Conservation (phyloP, 805 yeast species). For the Candida lessepsii region DNA sequence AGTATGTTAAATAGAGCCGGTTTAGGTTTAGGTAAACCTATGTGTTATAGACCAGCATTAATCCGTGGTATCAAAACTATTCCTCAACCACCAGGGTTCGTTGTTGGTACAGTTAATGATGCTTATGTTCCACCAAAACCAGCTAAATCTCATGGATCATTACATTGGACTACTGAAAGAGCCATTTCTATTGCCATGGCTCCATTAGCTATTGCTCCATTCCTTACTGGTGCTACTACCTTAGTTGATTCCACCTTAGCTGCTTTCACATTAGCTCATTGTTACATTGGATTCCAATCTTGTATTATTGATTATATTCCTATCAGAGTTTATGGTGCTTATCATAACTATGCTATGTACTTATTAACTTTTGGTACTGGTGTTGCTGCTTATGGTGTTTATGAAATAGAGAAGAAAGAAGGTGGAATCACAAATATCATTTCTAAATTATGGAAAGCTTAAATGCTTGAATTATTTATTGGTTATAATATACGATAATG, state of each 20-base stretch:
- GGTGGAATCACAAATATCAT: slow-evolving; percentile 61
- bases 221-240: slow-evolving; percentile 52
- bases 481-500: slow-evolving; percentile 3
- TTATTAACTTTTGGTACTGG: slow-evolving; percentile 62
- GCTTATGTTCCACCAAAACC: slow-evolving; percentile 62
- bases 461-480: slow-evolving; percentile 13
- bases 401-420: slow-evolving; percentile 62
- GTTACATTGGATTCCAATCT: slow-evolving; percentile 69
- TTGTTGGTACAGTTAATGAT: slow-evolving; percentile 72
- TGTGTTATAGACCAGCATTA: slow-evolving; percentile 9
- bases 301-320: slow-evolving; percentile 82
- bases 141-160: slow-evolving; percentile 60
- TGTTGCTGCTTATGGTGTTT: slow-evolving; percentile 68
- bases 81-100: slow-evolving; percentile 71
- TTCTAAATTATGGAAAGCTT: slow-evolving; percentile 39
- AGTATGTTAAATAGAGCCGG: slow-evolving; percentile 27
- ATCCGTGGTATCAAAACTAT: slow-evolving; percentile 45
- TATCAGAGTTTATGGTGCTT: slow-evolving; percentile 63
- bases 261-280: slow-evolving; percentile 57
- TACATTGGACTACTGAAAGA: slow-evolving; percentile 74
- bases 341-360: slow-evolving; percentile 61
- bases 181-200: slow-evolving; percentile 56
- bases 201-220: slow-evolving; percentile 63
- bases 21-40: slow-evolving; percentile 10
- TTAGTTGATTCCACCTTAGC: slow-evolving; percentile 57